These are phyloP conservation scores for Brassica juncea DNA, from an alignment of 345 rosid genomes.

Conservation along the genomic window DNA sequence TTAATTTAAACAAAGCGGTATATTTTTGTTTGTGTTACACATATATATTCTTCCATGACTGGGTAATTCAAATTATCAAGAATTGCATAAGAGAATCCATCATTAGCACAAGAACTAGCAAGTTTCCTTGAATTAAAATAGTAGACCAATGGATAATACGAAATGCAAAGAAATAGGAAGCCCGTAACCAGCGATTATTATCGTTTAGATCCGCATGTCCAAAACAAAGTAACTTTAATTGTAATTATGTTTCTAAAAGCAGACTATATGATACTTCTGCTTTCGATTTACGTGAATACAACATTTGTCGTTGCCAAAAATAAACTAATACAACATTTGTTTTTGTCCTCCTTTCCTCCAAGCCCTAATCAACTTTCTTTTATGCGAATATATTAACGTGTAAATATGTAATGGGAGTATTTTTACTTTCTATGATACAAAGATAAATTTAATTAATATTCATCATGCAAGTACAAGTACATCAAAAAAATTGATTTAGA, in stretches of 20 bases:
- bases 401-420: constrained; percentile 9
- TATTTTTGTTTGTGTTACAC: background rate
- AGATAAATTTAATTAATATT: background rate
- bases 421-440: constrained; percentile 2
- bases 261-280: background rate
- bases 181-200: constrained; percentile 1
- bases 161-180: background rate
- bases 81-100: background rate
- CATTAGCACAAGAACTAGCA: background rate
- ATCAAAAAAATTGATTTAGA: background rate
- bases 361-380: background rate
- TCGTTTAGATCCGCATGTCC: background rate
- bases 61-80: background rate
- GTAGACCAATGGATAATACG: background rate
- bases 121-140: background rate
- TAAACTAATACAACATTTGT: constrained; percentile 14
- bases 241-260: background rate
- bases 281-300: background rate
- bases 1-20: background rate
- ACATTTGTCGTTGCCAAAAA: background rate
- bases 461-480: constrained; percentile 10
- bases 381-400: background rate
- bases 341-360: constrained; percentile 13
- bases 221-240: background rate
- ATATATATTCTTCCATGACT: background rate